These are phyloP conservation scores for Diaporthe sp. DNA, from an alignment of 2,329 filamentous ascomycete species.

Conservation along the genomic window DNA sequence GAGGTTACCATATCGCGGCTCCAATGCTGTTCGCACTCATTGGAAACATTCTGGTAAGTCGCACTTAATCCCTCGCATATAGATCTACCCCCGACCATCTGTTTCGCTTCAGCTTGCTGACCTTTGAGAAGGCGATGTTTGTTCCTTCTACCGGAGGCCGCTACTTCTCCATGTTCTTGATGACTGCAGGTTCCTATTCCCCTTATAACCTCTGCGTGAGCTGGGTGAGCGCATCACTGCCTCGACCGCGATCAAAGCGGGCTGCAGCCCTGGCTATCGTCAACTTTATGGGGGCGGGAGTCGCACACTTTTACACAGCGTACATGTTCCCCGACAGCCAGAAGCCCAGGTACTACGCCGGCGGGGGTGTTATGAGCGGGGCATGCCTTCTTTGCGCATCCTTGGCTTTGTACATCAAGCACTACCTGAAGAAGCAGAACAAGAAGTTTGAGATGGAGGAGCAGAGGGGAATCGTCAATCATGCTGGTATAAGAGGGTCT, in stretches of 20 bases:
- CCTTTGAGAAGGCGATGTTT: conserved; percentile 10
- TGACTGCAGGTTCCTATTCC: conserved; percentile 40
- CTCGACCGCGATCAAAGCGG: conserved; percentile 43
- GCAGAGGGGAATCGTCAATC: conserved; percentile 24
- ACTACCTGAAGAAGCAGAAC: conserved; percentile 44
- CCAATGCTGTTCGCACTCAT: conserved; percentile 42
- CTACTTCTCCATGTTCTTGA: conserved; percentile 41
- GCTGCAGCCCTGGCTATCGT: conserved; percentile 43
- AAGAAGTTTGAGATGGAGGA: conserved; percentile 43
- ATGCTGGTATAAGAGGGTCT: conserved; percentile 14
- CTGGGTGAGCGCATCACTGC: conserved; percentile 43
- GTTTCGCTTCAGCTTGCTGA: background rate
- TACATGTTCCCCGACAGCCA: conserved; percentile 49
- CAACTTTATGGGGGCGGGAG: conserved; percentile 44
- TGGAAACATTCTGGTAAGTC: conserved; percentile 23
- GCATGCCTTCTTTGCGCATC: conserved; percentile 44
- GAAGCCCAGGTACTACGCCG: conserved; percentile 48
- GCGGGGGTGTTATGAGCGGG: conserved; percentile 45
- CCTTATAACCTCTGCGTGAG: conserved; percentile 41
- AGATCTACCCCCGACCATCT: background rate
- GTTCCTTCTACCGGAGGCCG: conserved; percentile 33
- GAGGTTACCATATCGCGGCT: conserved; percentile 43
- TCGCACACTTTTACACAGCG: conserved; percentile 46
- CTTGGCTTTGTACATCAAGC: conserved; percentile 47
- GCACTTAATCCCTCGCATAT: background rate